Conservation (phyloP, 2,329 filamentous ascomycete genomes). For the Periconia digitata region DNA sequence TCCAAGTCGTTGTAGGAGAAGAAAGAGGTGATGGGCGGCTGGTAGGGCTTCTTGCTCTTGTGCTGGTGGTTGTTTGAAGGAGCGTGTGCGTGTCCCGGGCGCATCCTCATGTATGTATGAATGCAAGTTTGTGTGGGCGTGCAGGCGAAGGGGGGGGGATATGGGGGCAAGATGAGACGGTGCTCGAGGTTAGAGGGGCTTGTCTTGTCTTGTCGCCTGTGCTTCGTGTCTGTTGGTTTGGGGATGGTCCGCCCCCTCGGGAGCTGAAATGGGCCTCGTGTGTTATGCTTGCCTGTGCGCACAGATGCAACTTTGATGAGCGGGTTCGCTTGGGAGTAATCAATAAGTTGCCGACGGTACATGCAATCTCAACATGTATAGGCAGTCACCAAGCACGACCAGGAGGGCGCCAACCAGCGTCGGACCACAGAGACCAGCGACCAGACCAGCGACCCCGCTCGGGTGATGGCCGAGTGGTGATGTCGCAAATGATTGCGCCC, state of each 20-base stretch:
- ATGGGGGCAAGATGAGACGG: constrained; percentile 13
- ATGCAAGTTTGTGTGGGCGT: neutral
- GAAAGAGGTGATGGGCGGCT: constrained; percentile 50
- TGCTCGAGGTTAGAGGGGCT: constrained; percentile 9
- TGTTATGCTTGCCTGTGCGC: too few relatives aligned
- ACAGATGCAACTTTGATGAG: constrained; percentile 9
- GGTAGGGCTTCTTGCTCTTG: constrained; percentile 47
- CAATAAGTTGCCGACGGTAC: constrained; percentile 14
- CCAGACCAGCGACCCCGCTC: too few relatives aligned
- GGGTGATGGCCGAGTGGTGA: neutral
- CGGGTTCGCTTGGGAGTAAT: constrained; percentile 11
- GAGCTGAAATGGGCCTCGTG: constrained; percentile 8
- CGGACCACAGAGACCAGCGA: too few relatives aligned
- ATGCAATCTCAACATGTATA: too few relatives aligned
- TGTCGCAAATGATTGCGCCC: neutral
- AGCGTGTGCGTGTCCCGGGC: constrained; percentile 9
- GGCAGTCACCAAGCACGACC: too few relatives aligned
- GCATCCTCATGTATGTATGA: constrained; percentile 18
- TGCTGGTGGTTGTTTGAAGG: constrained; percentile 21
- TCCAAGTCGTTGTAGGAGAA: constrained; percentile 34
- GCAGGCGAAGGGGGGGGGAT: constrained; percentile 3
- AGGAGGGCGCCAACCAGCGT: too few relatives aligned
- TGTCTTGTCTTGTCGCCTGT: constrained; percentile 1
- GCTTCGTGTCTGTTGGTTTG: constrained; percentile 3
- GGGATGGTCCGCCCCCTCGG: constrained; percentile 3